Conservation (phyloP, 768 basidiomycete genomes). For the Saitozyma podzolica region DNA sequence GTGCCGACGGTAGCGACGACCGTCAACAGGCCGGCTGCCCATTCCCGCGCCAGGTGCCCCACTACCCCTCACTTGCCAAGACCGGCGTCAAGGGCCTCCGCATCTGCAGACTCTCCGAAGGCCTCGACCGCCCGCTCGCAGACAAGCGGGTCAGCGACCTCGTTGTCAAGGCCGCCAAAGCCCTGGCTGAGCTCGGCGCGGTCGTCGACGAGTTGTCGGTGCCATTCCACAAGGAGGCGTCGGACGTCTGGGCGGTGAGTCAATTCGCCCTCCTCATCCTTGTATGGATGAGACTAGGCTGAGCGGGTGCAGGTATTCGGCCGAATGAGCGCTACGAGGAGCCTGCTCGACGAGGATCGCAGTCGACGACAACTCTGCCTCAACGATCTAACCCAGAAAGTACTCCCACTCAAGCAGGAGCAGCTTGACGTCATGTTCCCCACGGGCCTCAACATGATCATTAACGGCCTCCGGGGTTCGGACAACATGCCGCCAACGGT, state of each 20-base stretch:
- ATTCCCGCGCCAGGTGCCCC: slow-evolving; percentile 52
- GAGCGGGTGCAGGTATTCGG: slow-evolving; percentile 26
- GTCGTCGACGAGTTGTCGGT: slow-evolving; percentile 56
- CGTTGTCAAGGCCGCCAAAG: slow-evolving; percentile 52
- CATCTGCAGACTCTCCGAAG: slow-evolving; percentile 56
- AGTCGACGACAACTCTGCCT: slow-evolving; percentile 51
- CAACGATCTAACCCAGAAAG: slow-evolving; percentile 45
- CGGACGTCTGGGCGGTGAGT: slow-evolving; percentile 34
- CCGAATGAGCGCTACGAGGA: slow-evolving; percentile 25
- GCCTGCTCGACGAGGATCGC: slow-evolving; percentile 28
- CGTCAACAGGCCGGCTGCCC: slow-evolving; percentile 53
- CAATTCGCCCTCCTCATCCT: slow-evolving; percentile 9
- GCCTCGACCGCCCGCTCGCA: slow-evolving; percentile 50
- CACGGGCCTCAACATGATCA: slow-evolving; percentile 19
- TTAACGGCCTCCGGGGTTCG: slow-evolving; percentile 24
- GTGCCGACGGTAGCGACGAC: slow-evolving; percentile 58
- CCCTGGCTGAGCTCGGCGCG: slow-evolving; percentile 55
- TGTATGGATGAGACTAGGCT: neutral
- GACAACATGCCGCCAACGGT: slow-evolving; percentile 33
- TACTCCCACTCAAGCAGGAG: slow-evolving; percentile 54
- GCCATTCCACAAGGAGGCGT: slow-evolving; percentile 50
- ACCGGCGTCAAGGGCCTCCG: slow-evolving; percentile 51
- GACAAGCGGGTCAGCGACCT: slow-evolving; percentile 54
- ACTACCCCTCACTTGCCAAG: slow-evolving; percentile 43
- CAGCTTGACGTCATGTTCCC: slow-evolving; percentile 52